These are phyloP conservation scores for Harringtonia aguacate DNA, from an alignment of 2,329 filamentous ascomycete species.

Conservation along the genomic window DNA sequence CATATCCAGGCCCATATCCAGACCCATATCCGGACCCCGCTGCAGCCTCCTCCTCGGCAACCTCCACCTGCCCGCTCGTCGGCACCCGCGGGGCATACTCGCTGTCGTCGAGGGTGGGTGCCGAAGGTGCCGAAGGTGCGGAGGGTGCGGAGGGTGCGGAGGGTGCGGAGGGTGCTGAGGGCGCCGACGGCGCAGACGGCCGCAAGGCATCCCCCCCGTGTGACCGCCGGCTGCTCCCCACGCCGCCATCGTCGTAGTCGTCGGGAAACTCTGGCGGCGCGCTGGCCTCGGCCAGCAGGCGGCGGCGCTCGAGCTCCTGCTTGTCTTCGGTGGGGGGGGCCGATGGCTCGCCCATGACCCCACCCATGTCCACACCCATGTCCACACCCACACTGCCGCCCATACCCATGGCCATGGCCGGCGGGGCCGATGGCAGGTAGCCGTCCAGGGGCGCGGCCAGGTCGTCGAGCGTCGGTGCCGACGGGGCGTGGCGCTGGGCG, in stretches of 20 bases:
- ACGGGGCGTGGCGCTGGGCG: conserved; percentile 19
- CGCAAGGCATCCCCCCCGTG: too few relatives aligned
- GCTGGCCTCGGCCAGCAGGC: conserved; percentile 54
- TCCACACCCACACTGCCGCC: too few relatives aligned
- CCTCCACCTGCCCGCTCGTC: not conserved
- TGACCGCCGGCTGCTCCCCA: conserved; percentile 11
- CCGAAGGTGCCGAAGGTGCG: too few relatives aligned
- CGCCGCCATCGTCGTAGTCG: conserved; percentile 31
- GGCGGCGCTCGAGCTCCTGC: conserved; percentile 59
- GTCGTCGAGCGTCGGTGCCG: conserved; percentile 36
- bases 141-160: too few relatives aligned
- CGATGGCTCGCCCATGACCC: too few relatives aligned
- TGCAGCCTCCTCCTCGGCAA: not conserved
- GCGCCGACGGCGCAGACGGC: conserved; percentile 7
- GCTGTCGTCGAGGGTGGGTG: not conserved
- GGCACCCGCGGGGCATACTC: not conserved
- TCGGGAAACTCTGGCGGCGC: conserved; percentile 48
- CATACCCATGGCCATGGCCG: too few relatives aligned
- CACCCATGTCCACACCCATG: too few relatives aligned
- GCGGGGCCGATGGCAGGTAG: not conserved
- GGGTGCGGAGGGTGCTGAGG: conserved; percentile 19
- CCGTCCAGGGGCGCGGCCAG: conserved; percentile 14
- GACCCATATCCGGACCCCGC: too few relatives aligned
- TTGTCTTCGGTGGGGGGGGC: conserved; percentile 53
- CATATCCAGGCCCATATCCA: too few relatives aligned